phyloP scores from a whole-genome alignment of 2,329 filamentous ascomycete species.

The Dothistroma septosporum region DNA sequence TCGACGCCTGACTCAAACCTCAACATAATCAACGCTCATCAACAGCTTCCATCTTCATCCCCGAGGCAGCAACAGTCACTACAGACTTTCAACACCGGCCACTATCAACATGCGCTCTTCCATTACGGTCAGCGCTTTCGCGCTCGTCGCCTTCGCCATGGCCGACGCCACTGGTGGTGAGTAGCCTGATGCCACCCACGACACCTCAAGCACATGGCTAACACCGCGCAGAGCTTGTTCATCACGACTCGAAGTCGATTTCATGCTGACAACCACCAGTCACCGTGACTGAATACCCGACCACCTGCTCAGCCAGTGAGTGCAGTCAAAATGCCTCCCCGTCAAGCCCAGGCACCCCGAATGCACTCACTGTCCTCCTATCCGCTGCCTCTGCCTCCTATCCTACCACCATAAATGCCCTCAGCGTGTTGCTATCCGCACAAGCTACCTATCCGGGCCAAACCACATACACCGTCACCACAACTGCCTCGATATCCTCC shows the following conservation, averaged over 20 bases:
- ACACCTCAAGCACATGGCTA: conserved; percentile 6
- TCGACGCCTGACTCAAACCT: conserved; percentile 1
- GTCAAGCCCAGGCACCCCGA: conserved; percentile 12
- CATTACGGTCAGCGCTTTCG: conserved; percentile 24
- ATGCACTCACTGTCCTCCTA: conserved; percentile 22
- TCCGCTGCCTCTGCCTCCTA: conserved; percentile 14
- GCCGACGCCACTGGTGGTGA: conserved; percentile 28
- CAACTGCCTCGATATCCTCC: conserved; percentile 4
- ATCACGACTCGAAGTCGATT: neutral
- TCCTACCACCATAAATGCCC: conserved; percentile 17
- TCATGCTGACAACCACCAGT: conserved; percentile 10
- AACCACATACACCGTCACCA: conserved; percentile 5
- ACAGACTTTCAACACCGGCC: conserved; percentile 7
- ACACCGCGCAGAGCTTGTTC: conserved; percentile 8
- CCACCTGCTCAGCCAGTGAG: conserved; percentile 24
- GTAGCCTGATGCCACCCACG: conserved; percentile 2
- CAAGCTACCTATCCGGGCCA: conserved; percentile 10
- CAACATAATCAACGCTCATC: conserved; percentile 14
- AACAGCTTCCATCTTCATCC: conserved; percentile 2
- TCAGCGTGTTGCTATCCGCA: conserved; percentile 19
- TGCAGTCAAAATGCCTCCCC: conserved; percentile 11
- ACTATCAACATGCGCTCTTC: conserved; percentile 26
- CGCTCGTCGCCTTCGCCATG: conserved; percentile 22
- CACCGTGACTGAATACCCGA: conserved; percentile 16
- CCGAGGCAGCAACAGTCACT: conserved; percentile 6